Conservation (phyloP, 768 basidiomycete genomes). For the Russula sp. region DNA sequence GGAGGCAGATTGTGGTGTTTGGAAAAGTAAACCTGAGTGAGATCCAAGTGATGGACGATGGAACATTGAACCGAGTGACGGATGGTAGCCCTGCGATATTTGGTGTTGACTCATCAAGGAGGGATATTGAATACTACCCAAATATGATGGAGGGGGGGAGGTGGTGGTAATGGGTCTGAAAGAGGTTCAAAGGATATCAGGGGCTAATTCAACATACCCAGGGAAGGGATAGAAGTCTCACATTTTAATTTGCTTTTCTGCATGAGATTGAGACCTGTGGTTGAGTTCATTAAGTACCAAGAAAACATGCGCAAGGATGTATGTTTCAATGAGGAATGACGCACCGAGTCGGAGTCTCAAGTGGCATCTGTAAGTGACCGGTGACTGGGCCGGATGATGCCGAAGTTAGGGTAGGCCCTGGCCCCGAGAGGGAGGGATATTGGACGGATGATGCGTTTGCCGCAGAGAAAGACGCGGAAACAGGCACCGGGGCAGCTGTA, state of each 20-base stretch:
- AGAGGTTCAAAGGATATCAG: background rate
- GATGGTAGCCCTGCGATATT: slow-evolving; percentile 67
- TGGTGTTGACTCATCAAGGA: slow-evolving; percentile 77
- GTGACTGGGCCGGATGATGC: slow-evolving; percentile 2
- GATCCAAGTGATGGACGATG: slow-evolving; percentile 21
- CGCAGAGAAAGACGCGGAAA: background rate
- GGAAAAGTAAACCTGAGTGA: slow-evolving; percentile 18
- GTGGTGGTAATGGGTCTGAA: slow-evolving; percentile 58
- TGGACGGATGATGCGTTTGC: background rate
- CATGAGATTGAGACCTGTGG: slow-evolving; percentile 32
- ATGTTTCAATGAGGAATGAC: background rate
- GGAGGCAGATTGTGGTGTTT: slow-evolving; percentile 19
- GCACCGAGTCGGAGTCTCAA: slow-evolving; percentile 48
- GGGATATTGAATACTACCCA: slow-evolving; percentile 49
- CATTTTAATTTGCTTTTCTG: slow-evolving; percentile 21
- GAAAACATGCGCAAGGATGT: background rate
- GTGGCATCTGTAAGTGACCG: slow-evolving; percentile 37
- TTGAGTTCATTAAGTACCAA: slow-evolving; percentile 42
- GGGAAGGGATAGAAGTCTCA: slow-evolving; percentile 16
- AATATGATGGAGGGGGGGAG: slow-evolving; percentile 51
- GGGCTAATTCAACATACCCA: background rate
- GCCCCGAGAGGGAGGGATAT: background rate
- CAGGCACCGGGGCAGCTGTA: slow-evolving; percentile 26
- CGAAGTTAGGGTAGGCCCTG: background rate
- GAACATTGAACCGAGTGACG: slow-evolving; percentile 75